Conservation (phyloP, 352 stramenopile genomes). For the Blastocystis sp. region DNA sequence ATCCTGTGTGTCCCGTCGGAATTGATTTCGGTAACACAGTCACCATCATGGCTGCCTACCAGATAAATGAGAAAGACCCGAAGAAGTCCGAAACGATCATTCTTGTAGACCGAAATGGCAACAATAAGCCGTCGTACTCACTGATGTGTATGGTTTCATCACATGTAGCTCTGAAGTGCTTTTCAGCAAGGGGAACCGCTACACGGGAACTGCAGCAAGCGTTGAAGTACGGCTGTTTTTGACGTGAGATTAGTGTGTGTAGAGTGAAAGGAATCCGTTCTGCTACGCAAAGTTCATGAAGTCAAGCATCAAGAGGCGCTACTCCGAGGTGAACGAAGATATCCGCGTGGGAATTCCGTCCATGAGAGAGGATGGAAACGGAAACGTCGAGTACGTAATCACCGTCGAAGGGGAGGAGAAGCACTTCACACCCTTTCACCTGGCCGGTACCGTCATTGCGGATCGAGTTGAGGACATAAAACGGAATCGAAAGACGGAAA, state of each 20-base stretch:
- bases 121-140: slow-evolving; percentile 37
- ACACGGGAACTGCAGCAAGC: slow-evolving; percentile 22
- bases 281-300: slow-evolving; percentile 38
- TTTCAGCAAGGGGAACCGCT: slow-evolving; percentile 59
- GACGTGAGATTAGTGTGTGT: background rate
- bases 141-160: background rate
- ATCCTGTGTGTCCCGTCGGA: background rate
- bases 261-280: slow-evolving; percentile 33
- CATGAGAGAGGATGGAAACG: slow-evolving; percentile 14
- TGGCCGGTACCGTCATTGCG: slow-evolving; percentile 29
- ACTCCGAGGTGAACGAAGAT: background rate
- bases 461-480: slow-evolving; percentile 63
- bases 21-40: slow-evolving; percentile 60
- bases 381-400: slow-evolving; percentile 29
- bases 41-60: slow-evolving; percentile 27
- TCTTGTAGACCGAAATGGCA: slow-evolving; percentile 39
- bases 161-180: slow-evolving; percentile 40
- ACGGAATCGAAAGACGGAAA: slow-evolving; percentile 10
- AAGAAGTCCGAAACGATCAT: slow-evolving; percentile 22
- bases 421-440: background rate
- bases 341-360: background rate
- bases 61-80: slow-evolving; percentile 59
- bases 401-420: slow-evolving; percentile 9
- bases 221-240: background rate
- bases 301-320: slow-evolving; percentile 58